Conservation (phyloP, 106 monocot species). For the Agapanthus africanus region DNA sequence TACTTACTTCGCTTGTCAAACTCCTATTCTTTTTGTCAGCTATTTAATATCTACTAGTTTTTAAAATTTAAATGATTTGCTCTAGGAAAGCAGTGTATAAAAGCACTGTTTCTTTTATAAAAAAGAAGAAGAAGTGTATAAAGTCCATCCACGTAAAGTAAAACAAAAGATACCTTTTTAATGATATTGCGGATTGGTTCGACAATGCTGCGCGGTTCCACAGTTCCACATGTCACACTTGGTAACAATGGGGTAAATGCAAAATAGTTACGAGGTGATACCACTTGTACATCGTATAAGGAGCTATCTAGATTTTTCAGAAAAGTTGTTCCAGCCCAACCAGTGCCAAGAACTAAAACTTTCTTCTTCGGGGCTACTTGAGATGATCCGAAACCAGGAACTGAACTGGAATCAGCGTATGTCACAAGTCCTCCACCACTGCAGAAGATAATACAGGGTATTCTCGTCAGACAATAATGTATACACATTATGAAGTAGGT, state of each 20-base stretch:
- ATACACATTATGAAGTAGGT: too few relatives aligned
- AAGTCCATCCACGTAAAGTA: not conserved
- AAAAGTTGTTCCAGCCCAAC: slow-evolving; percentile 87
- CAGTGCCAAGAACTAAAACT: slow-evolving; percentile 76
- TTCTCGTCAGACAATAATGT: too few relatives aligned
- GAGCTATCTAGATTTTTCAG: slow-evolving; percentile 64
- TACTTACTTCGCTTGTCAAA: too few relatives aligned
- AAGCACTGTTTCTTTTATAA: too few relatives aligned
- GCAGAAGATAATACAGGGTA: too few relatives aligned
- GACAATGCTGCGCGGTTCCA: slow-evolving; percentile 77
- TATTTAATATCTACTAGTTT: too few relatives aligned
- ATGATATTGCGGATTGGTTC: slow-evolving; percentile 79
- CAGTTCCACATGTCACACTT: slow-evolving; percentile 89
- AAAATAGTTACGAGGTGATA: slow-evolving; percentile 91
- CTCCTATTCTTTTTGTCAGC: too few relatives aligned
- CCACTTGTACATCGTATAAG: slow-evolving; percentile 68
- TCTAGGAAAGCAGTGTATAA: too few relatives aligned
- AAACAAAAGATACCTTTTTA: slow-evolving; percentile 37
- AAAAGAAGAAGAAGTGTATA: not conserved
- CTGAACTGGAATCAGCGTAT: slow-evolving; percentile 55
- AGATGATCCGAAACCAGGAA: slow-evolving; percentile 15
- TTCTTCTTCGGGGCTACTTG: slow-evolving; percentile 50
- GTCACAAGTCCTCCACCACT: slow-evolving; percentile 57
- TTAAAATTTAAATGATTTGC: too few relatives aligned
- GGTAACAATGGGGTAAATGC: slow-evolving; percentile 86